Base-by-base conservation (phyloP, 108 stramenopile genomes). In the Epipyxis sp. region DNA sequence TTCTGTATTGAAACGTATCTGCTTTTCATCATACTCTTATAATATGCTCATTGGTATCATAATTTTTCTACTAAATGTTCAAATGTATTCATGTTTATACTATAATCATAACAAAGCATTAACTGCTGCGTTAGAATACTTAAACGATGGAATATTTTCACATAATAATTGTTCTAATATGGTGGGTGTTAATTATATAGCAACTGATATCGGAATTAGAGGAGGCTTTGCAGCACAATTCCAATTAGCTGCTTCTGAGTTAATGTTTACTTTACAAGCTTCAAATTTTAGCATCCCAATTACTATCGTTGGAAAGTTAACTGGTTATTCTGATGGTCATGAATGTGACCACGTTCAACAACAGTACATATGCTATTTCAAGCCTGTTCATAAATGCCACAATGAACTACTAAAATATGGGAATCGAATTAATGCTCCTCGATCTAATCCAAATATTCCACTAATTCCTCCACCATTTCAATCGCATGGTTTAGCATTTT, bases 191-290 rank as follows among this genome's bases (percentile, higher is more conserved):
- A n/a, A n/a, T n/a, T n/a, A n/a, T n/a, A n/a, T n/a, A n/a, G n/a
- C n/a, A n/a, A n/a, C n/a, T n/a, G n/a, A n/a, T n/a, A 65, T 65
- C 6, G 61, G 61, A 35, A 13, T 65, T 3, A 65, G 35, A 35
- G 61, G 61, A 29, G 61, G 61, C 3, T 65, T 65, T 65, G 27
- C 61, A 32, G 61, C 61, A 6, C 61, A 65, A 32, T 65, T 65
- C 34, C 61, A 65, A 25, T 25, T 65, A 6, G 35, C 35, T 29
- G 61, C 61, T 37, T 6, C 34, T 65, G 61, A 65, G 35, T 65
- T 3, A 6, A 37, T 37, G 27, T 6, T 16, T 6, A 32, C 61
- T 65, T 65, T 65, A 65, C 6, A 16, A 6, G 61, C 13, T 37
- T 35, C 6, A 10, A 65, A 65, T 25, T 65, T 65, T 65, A 25